These are phyloP conservation scores for Medicago lupulina DNA, from an alignment of 306 rosid genomes.

Conservation along the genomic window DNA sequence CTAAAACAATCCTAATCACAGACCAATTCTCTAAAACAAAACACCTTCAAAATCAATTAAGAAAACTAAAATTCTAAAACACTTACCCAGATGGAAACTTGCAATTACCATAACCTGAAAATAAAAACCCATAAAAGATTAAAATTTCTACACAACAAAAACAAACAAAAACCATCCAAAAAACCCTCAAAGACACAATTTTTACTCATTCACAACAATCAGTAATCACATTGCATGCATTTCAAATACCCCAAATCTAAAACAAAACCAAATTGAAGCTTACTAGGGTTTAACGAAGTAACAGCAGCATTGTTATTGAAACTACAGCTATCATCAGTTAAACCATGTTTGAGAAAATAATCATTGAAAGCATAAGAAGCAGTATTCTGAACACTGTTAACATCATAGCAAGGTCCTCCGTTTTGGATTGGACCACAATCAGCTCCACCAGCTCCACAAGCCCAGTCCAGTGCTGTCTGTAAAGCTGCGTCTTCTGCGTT, in stretches of 20 bases:
- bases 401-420: slow-evolving; percentile 81
- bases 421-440: slow-evolving; percentile 81
- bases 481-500: slow-evolving; percentile 83
- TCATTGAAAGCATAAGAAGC: slow-evolving; percentile 89
- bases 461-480: slow-evolving; percentile 83
- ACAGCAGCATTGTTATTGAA: slow-evolving; percentile 77
- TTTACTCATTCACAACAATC: background rate
- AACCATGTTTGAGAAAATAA: slow-evolving; percentile 75
- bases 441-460: slow-evolving; percentile 82
- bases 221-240: slow-evolving; percentile 9
- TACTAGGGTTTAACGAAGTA: slow-evolving; percentile 85
- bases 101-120: slow-evolving; percentile 83
- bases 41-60: background rate
- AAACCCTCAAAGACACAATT: background rate
- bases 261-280: slow-evolving; percentile 22
- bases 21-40: background rate
- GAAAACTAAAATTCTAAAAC: background rate
- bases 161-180: background rate
- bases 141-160: slow-evolving; percentile 8
- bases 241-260: background rate
- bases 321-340: slow-evolving; percentile 74
- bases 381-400: slow-evolving; percentile 57
- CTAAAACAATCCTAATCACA: background rate
- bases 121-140: slow-evolving; percentile 27
- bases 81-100: slow-evolving; percentile 83